Evolutionary conservation across 2,329 filamentous ascomycete species (phyloP).

Genomic region (Orbilia quercus): DNA sequence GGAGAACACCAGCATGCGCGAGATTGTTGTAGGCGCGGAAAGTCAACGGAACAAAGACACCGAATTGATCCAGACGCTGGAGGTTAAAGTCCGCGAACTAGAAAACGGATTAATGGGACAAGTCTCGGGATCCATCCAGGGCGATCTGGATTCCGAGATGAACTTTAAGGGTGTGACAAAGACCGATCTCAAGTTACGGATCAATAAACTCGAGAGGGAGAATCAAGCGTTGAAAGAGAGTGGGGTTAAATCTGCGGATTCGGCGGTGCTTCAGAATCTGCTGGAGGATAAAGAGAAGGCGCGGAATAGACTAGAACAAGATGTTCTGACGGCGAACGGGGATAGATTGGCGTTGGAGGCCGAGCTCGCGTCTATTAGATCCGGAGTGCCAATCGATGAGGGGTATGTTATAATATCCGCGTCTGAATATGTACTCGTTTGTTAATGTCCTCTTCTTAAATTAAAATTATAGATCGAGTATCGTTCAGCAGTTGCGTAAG

Average conservation of each 20-base stretch:
- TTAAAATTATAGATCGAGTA: conserved; percentile 60
- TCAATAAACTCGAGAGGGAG: conserved; percentile 60
- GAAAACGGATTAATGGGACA: conserved; percentile 60
- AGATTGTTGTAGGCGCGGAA: conserved; percentile 59
- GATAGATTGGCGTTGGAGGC: conserved; percentile 61
- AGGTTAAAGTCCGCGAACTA: conserved; percentile 60
- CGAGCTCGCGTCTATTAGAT: conserved; percentile 59
- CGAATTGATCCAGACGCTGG: conserved; percentile 60
- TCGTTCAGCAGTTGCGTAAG: conserved; percentile 60
- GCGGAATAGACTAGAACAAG: conserved; percentile 59
- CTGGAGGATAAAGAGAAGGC: conserved; percentile 60
- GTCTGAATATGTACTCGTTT: too few relatives aligned
- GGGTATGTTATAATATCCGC: conserved; percentile 56
- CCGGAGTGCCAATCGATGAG: conserved; percentile 59
- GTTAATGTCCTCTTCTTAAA: too few relatives aligned
- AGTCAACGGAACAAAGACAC: conserved; percentile 60
- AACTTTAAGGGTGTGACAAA: conserved; percentile 59
- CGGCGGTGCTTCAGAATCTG: conserved; percentile 59
- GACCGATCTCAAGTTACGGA: conserved; percentile 60
- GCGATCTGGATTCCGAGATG: conserved; percentile 60
- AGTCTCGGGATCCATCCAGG: conserved; percentile 58
- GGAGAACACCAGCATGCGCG: conserved; percentile 58
- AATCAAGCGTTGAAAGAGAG: conserved; percentile 59
- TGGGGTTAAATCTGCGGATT: conserved; percentile 57
- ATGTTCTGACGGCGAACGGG: conserved; percentile 60